Base-by-base conservation (phyloP, 2,329 filamentous ascomycete species). In the Penicillium paneum region DNA sequence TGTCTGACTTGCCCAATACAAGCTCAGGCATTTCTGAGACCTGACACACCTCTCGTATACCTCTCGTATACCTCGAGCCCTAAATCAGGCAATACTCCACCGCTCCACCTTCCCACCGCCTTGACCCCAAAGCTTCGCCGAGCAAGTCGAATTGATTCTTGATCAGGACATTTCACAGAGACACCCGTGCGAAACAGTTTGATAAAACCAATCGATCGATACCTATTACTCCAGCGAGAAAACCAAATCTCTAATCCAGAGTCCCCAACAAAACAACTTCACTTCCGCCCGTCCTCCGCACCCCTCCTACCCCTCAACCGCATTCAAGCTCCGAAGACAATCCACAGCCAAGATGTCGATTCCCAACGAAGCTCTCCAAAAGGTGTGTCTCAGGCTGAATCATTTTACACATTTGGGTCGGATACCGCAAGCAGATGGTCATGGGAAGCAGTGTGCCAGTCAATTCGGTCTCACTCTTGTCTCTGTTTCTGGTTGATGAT, bases 281-380 rank as follows among this genome's bases (percentile, higher is more conserved):
- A 24, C 32, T 44, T 34, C 45, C 40, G 43, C 32, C 46, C 36
- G 50, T 47, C 39, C 49, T 52, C 52, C 52, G 45, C 51, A 49
- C 52, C 52, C 52, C 51, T 54, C 52, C 39, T 54, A 50, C 52
- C 52, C 52, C 52, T 54, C 52, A 54, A 50, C 52, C 43, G 38
- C 35, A 47, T 28, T n/a, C 41, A 49, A 52, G 45, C 55, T 50
- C 44, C 54, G 31, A 57, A 56, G 11, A 38, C 45, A 32, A 49
- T 39, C 24, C 47, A 52, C 24, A 45, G 34, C 53, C 65, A 82
- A 66, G 48, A 97, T 97, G 93, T 90, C 93, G 51, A 94, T 97
- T 65, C 88, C 92, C 50, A 96, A 95, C 69, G 90, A 96, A 78
- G 91, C 92, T 55, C 80, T 97, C 61, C 90, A 96, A 73, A 96